Evolutionary conservation across 1,139 yeast species (phyloP), one percentile per base, ranked within the genome.

Genomic region (Scheffersomyces segobiensis): DNA sequence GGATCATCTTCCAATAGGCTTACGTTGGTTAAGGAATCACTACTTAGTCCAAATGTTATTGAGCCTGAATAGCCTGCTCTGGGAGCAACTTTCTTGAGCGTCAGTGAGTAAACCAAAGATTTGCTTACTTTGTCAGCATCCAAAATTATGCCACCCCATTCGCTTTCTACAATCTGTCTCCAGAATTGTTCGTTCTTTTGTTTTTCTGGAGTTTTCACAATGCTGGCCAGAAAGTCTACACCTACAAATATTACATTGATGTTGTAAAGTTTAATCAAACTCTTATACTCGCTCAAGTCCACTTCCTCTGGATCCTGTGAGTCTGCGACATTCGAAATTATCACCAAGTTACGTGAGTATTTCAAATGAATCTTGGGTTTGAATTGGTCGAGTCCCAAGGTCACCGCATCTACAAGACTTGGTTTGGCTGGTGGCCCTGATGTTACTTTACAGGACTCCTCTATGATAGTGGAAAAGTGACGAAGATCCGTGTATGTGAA

Each of bases 251-350:
- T 62, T 46, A 77, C 67, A 46, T 71, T 68, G 32, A 77, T 67
- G n/a, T 62, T 56, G 57, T 69, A 55, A 10, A 63, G 63, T 49
- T 64, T 65, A 46, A 73, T 62, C 49, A 59, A 56, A 10, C 46
- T 32, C 24, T n/a, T 52, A 10, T 49, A 17, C 18, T 71, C 67
- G 21, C 52, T 55, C 6, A 64, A 62, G n/a, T 71, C 59, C 2
- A 67, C 63, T 8, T 55, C 62, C 3, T 66, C 65, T 0, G 65
- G 32, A 3, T 66, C 64, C 49, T 59, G 62, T 6, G 69, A 56
- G 2, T 59, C 52, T 24, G 61, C 63, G 1, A 73, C 82, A 60
- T 80, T 78, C 12, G 89, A 79, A 20, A 86, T 68, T 5, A 87
- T 72, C 46, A 82, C 76, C 42, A 87, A 68, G 62, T 74, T 77